These are phyloP conservation scores for Russula abietina DNA, from an alignment of 768 basidiomycete genomes.

Conservation along the genomic window DNA sequence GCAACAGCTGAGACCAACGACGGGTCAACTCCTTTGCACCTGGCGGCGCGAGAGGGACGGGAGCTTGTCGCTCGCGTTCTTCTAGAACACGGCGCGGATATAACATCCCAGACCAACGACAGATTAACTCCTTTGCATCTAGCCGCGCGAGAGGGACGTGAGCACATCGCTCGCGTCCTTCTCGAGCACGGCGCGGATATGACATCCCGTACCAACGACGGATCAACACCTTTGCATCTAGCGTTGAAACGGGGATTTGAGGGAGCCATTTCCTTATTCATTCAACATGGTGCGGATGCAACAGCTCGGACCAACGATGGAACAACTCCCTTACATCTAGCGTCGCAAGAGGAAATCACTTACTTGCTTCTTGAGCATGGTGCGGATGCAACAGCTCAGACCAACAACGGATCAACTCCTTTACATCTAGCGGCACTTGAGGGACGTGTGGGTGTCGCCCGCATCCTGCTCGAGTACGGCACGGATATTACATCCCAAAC, in stretches of 20 bases:
- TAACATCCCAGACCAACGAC: no score
- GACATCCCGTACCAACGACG: not conserved
- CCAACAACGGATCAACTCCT: not conserved
- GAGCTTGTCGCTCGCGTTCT: not conserved
- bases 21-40: not conserved
- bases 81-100: not conserved
- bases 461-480: not conserved
- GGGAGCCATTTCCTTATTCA: not conserved
- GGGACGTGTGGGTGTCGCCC: not conserved
- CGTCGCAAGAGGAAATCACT: not conserved
- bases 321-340: not conserved
- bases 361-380: not conserved
- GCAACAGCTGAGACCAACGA: no score
- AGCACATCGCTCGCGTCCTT: not conserved
- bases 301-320: not conserved
- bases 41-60: not conserved
- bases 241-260: not conserved
- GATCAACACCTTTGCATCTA: not conserved
- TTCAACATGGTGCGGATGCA: not conserved
- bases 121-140: not conserved
- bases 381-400: not conserved
- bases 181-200: not conserved
- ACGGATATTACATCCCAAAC: not conserved
- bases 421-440: fast-evolving
- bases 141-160: not conserved